Percentiles rank a stretch among this genome's conserved stretches.
Conservation (phyloP, 139 green algal species). For the Yamagishiella unicocca region DNA sequence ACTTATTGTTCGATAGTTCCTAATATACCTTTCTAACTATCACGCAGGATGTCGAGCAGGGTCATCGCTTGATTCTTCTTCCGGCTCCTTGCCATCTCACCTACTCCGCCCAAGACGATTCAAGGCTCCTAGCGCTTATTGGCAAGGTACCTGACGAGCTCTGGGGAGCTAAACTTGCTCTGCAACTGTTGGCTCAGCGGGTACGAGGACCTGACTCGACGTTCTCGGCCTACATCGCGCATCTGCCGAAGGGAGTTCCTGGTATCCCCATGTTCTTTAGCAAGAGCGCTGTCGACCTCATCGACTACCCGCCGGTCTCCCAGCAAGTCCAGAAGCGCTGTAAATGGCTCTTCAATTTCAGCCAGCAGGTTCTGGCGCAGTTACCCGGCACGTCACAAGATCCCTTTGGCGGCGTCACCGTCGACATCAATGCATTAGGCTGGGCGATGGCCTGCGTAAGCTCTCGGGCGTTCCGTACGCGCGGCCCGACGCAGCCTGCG, state of each 20-base stretch:
- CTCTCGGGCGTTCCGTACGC: slow-evolving; percentile 79
- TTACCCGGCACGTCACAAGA: slow-evolving; percentile 67
- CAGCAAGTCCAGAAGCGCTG: slow-evolving; percentile 69
- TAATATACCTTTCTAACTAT: neutral
- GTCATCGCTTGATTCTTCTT: slow-evolving; percentile 50
- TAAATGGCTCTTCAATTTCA: slow-evolving; percentile 47
- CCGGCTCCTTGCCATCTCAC: slow-evolving; percentile 71
- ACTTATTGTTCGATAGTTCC: neutral
- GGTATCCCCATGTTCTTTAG: slow-evolving; percentile 89
- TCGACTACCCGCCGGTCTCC: slow-evolving; percentile 83
- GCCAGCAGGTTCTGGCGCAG: slow-evolving; percentile 57
- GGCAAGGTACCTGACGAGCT: slow-evolving; percentile 79
- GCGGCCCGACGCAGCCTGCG: slow-evolving; percentile 71
- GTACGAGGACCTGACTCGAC: slow-evolving; percentile 49
- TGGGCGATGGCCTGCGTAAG: slow-evolving; percentile 85
- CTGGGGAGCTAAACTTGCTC: slow-evolving; percentile 77
- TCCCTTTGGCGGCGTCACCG: slow-evolving; percentile 69
- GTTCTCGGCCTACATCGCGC: slow-evolving; percentile 75
- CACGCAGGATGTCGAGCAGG: slow-evolving; percentile 1
- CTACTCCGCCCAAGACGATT: slow-evolving; percentile 67
- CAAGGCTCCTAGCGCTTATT: slow-evolving; percentile 72
- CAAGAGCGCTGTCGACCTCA: slow-evolving; percentile 59
- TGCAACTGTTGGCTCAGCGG: slow-evolving; percentile 60
- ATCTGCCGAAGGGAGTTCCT: slow-evolving; percentile 73
- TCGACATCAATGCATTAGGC: slow-evolving; percentile 83